A percentile compares a stretch with the other conserved stretches of the same genome.
phyloP scores from a whole-genome alignment of 2,329 filamentous ascomycete species.

The Gyromitra esculenta region DNA sequence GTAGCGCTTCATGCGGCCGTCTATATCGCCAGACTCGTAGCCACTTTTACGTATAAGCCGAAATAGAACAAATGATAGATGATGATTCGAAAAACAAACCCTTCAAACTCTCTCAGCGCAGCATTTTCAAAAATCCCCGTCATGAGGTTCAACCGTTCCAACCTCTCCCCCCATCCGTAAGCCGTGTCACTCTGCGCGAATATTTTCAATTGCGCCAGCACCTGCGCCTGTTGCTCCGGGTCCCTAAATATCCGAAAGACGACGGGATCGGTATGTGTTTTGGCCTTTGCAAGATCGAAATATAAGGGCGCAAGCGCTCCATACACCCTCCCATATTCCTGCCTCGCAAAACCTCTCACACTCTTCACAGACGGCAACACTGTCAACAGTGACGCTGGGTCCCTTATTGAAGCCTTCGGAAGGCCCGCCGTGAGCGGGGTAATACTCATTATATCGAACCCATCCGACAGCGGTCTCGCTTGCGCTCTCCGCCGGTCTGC shows the following conservation, averaged over 20 bases:
- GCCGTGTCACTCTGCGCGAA: conserved; percentile 86
- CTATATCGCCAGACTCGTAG: conserved; percentile 86
- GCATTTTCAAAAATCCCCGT: conserved; percentile 87
- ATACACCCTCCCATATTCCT: conserved; percentile 92
- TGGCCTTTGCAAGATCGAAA: conserved; percentile 77
- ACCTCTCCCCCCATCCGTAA: conserved; percentile 75
- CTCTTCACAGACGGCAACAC: conserved; percentile 78
- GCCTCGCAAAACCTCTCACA: conserved; percentile 81
- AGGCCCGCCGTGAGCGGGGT: conserved; percentile 53
- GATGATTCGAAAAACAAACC: conserved; percentile 60
- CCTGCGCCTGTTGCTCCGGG: conserved; percentile 88
- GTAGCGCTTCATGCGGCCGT: conserved; percentile 88
- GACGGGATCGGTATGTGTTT: conserved; percentile 79
- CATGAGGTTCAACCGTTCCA: conserved; percentile 78
- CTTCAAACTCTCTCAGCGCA: conserved; percentile 89
- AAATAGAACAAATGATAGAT: conserved; percentile 15
- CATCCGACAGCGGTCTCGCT: conserved; percentile 58
- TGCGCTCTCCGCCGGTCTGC: conserved; percentile 53
- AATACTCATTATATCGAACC: conserved; percentile 56
- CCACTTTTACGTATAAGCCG: conserved; percentile 63
- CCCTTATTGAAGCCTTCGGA: conserved; percentile 61
- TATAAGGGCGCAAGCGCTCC: conserved; percentile 90
- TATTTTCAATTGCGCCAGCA: conserved; percentile 80
- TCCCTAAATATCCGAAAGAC: conserved; percentile 88
- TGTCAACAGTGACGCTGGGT: conserved; percentile 72